Conservation (phyloP, 169 alveolate species). For the Fabrea salina region DNA sequence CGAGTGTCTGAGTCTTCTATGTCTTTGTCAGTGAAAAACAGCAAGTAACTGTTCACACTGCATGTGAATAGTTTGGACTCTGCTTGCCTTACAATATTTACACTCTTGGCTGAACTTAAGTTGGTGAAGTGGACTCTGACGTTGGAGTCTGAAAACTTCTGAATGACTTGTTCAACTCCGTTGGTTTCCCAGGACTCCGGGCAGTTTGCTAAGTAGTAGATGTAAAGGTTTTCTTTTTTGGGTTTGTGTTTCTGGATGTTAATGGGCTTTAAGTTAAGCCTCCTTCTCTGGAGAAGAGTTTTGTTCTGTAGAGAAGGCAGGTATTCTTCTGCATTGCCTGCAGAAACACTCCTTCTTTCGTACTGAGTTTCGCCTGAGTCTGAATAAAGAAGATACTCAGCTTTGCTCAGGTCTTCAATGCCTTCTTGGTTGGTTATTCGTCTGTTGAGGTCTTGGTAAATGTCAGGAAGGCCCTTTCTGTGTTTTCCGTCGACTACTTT, state of each 20-base stretch:
- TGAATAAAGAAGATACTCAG: not conserved
- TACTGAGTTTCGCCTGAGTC: not conserved
- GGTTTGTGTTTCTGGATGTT: not conserved
- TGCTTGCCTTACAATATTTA: not conserved
- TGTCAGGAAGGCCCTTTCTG: too few species aligned
- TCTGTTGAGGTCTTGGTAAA: not conserved
- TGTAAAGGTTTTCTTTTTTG: not conserved
- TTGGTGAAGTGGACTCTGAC: not conserved
- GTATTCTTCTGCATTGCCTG: too few species aligned
- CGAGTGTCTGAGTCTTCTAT: not conserved
- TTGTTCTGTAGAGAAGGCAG: too few species aligned
- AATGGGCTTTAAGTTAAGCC: too few species aligned
- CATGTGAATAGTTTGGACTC: not conserved
- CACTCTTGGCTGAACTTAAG: conserved; percentile 1
- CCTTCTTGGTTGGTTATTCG: not conserved
- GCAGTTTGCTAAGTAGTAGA: conserved; percentile 8
- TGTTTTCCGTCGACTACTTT: too few species aligned
- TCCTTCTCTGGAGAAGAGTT: too few species aligned
- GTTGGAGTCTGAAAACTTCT: not conserved
- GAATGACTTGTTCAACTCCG: conserved; percentile 2
- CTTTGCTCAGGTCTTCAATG: not conserved
- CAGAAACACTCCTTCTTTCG: too few species aligned
- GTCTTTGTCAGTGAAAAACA: not conserved
- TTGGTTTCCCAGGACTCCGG: conserved; percentile 27
- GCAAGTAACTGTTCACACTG: too few species aligned